Conservation (phyloP, 2,329 filamentous ascomycete species). For the Boeremia lycopersici region DNA sequence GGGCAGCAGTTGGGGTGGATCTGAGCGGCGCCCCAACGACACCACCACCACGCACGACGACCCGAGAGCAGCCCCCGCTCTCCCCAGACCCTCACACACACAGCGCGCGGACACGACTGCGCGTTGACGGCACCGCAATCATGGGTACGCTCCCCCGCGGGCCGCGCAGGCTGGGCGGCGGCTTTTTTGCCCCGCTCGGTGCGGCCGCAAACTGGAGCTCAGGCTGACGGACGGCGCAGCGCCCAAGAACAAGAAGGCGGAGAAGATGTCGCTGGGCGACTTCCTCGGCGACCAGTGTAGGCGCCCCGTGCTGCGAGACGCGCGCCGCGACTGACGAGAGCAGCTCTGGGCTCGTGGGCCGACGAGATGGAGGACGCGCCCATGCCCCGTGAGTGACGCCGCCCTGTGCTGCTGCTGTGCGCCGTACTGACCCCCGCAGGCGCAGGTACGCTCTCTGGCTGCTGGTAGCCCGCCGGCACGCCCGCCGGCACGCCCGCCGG, state of each 20-base stretch:
- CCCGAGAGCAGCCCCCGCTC: slow-evolving; percentile 38
- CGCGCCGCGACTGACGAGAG: slow-evolving; percentile 35
- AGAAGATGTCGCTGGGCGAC: slow-evolving; percentile 97
- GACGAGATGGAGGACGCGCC: slow-evolving; percentile 94
- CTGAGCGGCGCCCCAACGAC: slow-evolving; percentile 29
- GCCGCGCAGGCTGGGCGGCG: slow-evolving; percentile 28
- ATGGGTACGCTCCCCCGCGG: slow-evolving; percentile 56
- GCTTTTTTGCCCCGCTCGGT: slow-evolving; percentile 36
- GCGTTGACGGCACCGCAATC: slow-evolving; percentile 61
- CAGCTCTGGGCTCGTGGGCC: slow-evolving; percentile 89
- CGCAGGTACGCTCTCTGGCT: slow-evolving; percentile 32
- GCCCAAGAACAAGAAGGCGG: slow-evolving; percentile 88
- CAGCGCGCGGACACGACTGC: slow-evolving; percentile 45
- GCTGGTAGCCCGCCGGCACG: background rate
- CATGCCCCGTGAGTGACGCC: slow-evolving; percentile 68
- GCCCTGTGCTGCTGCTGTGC: background rate
- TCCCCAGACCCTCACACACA: slow-evolving; percentile 30
- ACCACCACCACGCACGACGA: slow-evolving; percentile 32
- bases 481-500: background rate
- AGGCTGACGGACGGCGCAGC: slow-evolving; percentile 64
- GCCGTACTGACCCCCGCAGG: slow-evolving; percentile 35
- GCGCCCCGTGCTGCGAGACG: slow-evolving; percentile 46
- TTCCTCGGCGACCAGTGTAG: slow-evolving; percentile 92
- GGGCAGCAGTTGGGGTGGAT: slow-evolving; percentile 20
- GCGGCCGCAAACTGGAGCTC: slow-evolving; percentile 17